phyloP scores from a whole-genome alignment of 495 filamentous ascomycete genomes.

The Neurospora sp. region DNA sequence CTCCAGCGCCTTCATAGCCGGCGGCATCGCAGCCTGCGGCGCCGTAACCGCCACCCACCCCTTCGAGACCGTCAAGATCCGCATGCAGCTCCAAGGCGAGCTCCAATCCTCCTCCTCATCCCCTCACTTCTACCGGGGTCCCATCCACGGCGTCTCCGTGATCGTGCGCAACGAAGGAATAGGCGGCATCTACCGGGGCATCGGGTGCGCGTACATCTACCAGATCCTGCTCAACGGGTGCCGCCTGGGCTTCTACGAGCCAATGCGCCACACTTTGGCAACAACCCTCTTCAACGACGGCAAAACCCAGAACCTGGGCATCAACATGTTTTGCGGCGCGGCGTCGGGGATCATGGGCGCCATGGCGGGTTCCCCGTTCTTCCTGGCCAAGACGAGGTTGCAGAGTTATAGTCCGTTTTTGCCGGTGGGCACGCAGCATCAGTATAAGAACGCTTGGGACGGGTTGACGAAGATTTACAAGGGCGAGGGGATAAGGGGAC shows the following conservation, averaged over 20 bases:
- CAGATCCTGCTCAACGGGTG: slow-evolving; percentile 95
- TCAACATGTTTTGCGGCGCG: slow-evolving; percentile 91
- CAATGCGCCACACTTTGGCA: slow-evolving; percentile 62
- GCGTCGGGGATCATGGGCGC: slow-evolving; percentile 77
- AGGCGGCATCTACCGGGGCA: slow-evolving; percentile 74
- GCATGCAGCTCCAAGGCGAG: slow-evolving; percentile 95
- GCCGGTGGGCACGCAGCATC: slow-evolving; percentile 91
- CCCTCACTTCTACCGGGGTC: slow-evolving; percentile 81
- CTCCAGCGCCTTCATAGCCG: slow-evolving; percentile 68
- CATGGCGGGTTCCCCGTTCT: slow-evolving; percentile 86
- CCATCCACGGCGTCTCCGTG: slow-evolving; percentile 80
- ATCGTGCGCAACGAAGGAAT: slow-evolving; percentile 89
- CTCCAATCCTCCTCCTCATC: slow-evolving; percentile 76
- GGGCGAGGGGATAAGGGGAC: slow-evolving; percentile 64
- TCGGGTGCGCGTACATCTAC: slow-evolving; percentile 92
- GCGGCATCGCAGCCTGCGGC: slow-evolving; percentile 92
- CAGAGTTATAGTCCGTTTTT: slow-evolving; percentile 92
- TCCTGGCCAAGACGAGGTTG: slow-evolving; percentile 94
- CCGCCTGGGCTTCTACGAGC: slow-evolving; percentile 96
- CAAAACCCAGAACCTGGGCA: slow-evolving; percentile 64
- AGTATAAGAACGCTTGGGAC: slow-evolving; percentile 77
- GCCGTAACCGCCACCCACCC: slow-evolving; percentile 96
- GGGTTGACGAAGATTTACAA: slow-evolving; percentile 69
- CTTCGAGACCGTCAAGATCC: slow-evolving; percentile 98
- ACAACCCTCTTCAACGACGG: slow-evolving; percentile 56